phyloP scores from a whole-genome alignment of 805 yeast species.

The Hanseniaspora hatyaiensis region DNA sequence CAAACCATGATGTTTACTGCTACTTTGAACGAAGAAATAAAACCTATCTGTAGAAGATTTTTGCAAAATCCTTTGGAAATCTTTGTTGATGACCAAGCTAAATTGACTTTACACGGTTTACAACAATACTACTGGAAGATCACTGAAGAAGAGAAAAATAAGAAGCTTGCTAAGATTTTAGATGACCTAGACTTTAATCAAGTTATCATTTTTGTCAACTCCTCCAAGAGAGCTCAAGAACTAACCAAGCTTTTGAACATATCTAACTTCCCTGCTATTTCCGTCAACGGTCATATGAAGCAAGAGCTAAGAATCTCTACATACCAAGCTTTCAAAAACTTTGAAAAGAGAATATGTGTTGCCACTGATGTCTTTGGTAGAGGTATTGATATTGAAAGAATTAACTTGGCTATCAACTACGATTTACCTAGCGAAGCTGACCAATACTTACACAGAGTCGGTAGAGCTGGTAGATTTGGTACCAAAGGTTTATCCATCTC shows the following conservation, averaged over 20 bases:
- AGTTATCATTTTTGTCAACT: slow-evolving; percentile 90
- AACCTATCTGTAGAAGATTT: slow-evolving; percentile 94
- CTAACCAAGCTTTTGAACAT: slow-evolving; percentile 79
- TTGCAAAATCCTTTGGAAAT: slow-evolving; percentile 97
- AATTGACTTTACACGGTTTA: slow-evolving; percentile 92
- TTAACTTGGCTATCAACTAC: slow-evolving; percentile 93
- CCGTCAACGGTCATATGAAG: slow-evolving; percentile 87
- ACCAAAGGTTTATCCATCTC: slow-evolving; percentile 96
- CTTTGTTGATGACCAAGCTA: slow-evolving; percentile 94
- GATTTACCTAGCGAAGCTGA: slow-evolving; percentile 95
- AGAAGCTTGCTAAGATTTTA: slow-evolving; percentile 79
- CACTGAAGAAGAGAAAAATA: slow-evolving; percentile 83
- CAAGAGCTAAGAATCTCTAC: slow-evolving; percentile 97
- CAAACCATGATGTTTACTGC: slow-evolving; percentile 99
- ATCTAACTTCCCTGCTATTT: slow-evolving; percentile 92
- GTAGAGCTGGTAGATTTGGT: slow-evolving; percentile 99
- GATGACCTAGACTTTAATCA: slow-evolving; percentile 95
- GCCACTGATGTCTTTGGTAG: slow-evolving; percentile 98
- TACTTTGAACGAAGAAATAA: slow-evolving; percentile 82
- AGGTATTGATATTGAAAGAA: slow-evolving; percentile 98
- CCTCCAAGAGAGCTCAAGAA: slow-evolving; percentile 84
- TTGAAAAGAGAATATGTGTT: slow-evolving; percentile 96
- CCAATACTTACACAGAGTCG: slow-evolving; percentile 97
- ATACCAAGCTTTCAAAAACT: slow-evolving; percentile 92
- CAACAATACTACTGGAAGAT: slow-evolving; percentile 92